Conservation (phyloP, 805 yeast species). For the Komagataella pseudopastoris region DNA sequence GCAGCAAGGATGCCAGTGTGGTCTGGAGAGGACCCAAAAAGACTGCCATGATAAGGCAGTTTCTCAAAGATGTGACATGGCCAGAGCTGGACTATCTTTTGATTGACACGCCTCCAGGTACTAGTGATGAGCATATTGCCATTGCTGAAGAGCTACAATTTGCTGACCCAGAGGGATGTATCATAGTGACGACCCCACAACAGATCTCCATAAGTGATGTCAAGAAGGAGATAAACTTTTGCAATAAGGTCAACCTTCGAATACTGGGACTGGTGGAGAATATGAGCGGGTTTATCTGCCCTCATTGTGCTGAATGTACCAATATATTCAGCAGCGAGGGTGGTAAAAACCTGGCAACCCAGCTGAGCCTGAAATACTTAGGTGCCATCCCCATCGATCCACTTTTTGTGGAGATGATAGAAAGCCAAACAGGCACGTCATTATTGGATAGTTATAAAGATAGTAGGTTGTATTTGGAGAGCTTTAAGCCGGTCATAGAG, state of each 20-base stretch:
- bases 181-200: constrained; percentile 95
- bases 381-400: constrained; percentile 95
- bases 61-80: constrained; percentile 86
- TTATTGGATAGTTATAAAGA: background rate
- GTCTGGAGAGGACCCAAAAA: constrained; percentile 99
- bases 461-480: background rate
- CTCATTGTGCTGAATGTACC: constrained; percentile 84
- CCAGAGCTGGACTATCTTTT: constrained; percentile 66
- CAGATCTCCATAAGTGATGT: constrained; percentile 90
- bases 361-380: constrained; percentile 49
- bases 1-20: constrained; percentile 77
- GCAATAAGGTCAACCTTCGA: constrained; percentile 69
- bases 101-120: constrained; percentile 98
- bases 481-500: background rate
- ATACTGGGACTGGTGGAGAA: constrained; percentile 86
- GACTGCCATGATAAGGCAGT: constrained; percentile 94
- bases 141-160: constrained; percentile 79
- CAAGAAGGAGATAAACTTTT: constrained; percentile 83
- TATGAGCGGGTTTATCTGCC: constrained; percentile 95
- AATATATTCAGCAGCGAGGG: constrained; percentile 92
- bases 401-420: constrained; percentile 77
- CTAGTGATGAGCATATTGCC: constrained; percentile 95
- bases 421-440: constrained; percentile 29
- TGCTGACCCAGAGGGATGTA: constrained; percentile 78
- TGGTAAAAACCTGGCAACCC: constrained; percentile 58